Percentiles rank a stretch among this genome's conserved stretches.
These are phyloP conservation scores for Linnemannia elongata DNA, from an alignment of 192 early-diverging fungal genomes.

Conservation along the genomic window DNA sequence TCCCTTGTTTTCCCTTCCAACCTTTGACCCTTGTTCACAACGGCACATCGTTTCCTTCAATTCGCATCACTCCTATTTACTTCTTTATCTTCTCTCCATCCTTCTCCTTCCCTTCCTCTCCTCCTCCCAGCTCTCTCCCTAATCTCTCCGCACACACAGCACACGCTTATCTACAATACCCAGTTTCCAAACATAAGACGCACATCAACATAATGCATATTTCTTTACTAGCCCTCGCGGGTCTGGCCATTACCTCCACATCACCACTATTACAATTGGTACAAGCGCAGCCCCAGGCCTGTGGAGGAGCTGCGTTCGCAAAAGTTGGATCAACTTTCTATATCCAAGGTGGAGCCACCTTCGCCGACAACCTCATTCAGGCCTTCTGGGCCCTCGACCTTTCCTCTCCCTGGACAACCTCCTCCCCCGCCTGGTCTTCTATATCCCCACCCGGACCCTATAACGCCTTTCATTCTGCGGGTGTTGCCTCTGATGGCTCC, in stretches of 20 bases:
- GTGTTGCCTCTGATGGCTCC: slow-evolving; percentile 15
- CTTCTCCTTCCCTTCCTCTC: background rate
- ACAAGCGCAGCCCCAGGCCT: slow-evolving; percentile 9
- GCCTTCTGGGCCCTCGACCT: slow-evolving; percentile 35
- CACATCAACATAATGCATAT: background rate
- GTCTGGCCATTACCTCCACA: background rate
- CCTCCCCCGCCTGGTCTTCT: slow-evolving; percentile 14
- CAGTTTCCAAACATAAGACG: background rate
- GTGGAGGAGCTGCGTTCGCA: slow-evolving; percentile 28
- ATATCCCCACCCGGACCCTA: slow-evolving; percentile 13
- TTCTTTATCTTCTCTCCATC: background rate
- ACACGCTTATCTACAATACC: background rate
- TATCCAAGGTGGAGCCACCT: slow-evolving; percentile 30
- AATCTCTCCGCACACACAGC: background rate
- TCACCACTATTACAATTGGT: background rate
- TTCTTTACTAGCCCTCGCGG: background rate
- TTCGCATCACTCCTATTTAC: background rate
- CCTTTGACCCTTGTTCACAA: background rate
- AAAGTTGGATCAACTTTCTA: slow-evolving; percentile 29
- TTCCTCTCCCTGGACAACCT: slow-evolving; percentile 16
- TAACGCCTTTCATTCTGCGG: slow-evolving; percentile 39
- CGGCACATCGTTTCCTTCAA: background rate
- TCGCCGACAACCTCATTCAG: slow-evolving; percentile 15
- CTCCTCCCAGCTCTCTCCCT: background rate
- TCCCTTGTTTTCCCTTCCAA: too few relatives aligned